phyloP scores from a whole-genome alignment of 148 eudicot genomes.

The Oxyria digyna region DNA sequence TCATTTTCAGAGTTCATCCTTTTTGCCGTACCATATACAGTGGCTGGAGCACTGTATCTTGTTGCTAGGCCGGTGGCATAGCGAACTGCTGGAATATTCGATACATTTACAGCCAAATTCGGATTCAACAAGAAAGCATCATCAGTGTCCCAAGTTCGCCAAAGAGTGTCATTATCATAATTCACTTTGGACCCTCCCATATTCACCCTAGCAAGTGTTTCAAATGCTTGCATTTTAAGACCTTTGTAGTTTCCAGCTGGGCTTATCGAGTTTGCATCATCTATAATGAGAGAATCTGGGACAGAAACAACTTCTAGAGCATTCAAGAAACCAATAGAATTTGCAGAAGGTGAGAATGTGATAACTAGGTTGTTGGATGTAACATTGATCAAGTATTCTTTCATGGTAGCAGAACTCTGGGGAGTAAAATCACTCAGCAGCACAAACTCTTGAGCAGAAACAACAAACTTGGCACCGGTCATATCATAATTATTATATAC shows the following conservation, averaged over 20 bases:
- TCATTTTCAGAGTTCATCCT: constrained; percentile 17
- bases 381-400: constrained; percentile 23
- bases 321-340: constrained; percentile 23
- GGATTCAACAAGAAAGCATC: constrained; percentile 7
- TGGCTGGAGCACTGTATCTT: constrained; percentile 18
- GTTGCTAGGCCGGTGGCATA: constrained; percentile 12
- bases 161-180: constrained; percentile 19
- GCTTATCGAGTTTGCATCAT: constrained; percentile 18
- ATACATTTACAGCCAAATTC: constrained; percentile 15
- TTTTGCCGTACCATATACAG: constrained; percentile 23
- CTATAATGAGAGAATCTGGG: constrained; percentile 24
- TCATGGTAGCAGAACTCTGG: constrained; percentile 11
- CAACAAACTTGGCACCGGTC: constrained; percentile 17
- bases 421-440: constrained; percentile 16
- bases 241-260: constrained; percentile 13
- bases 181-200: constrained; percentile 25
- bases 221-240: constrained; percentile 16
- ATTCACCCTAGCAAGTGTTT: constrained; percentile 24
- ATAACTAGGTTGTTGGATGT: constrained; percentile 15
- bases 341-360: constrained; percentile 17
- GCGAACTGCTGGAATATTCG: constrained; percentile 11
- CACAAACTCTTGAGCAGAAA: constrained; percentile 14
- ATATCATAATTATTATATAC: constrained; percentile 13
- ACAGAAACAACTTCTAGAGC: constrained; percentile 30
- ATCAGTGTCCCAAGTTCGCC: constrained; percentile 26